These are phyloP conservation scores for Hemileia vastatrix DNA, from an alignment of 1,284 basidiomycete species.

Conservation along the genomic window DNA sequence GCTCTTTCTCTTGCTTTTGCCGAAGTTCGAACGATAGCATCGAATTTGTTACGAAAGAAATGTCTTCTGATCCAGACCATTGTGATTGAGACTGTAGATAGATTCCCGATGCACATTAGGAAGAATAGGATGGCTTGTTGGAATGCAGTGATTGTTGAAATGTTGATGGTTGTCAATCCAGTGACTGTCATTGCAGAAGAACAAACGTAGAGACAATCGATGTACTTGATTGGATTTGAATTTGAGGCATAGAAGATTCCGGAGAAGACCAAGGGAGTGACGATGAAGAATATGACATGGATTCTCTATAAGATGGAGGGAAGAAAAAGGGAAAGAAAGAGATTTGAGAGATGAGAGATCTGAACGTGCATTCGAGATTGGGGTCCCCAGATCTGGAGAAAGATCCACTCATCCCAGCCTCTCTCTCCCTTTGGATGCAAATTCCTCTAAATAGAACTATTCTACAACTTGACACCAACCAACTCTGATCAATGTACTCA, in stretches of 20 bases:
- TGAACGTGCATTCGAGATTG: too few relatives aligned
- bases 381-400: too few relatives aligned
- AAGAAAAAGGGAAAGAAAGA: too few relatives aligned
- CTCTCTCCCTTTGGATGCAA: too few relatives aligned
- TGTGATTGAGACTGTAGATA: conserved; percentile 38
- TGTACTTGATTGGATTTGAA: conserved; percentile 30
- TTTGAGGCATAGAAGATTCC: conserved; percentile 2
- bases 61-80: conserved; percentile 41
- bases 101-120: conserved; percentile 42
- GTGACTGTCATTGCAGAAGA: conserved; percentile 44
- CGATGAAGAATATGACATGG: conserved; percentile 15
- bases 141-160: conserved; percentile 35
- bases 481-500: too few relatives aligned
- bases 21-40: conserved; percentile 21
- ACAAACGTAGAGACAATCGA: conserved; percentile 41
- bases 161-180: conserved; percentile 37
- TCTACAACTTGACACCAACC: too few relatives aligned
- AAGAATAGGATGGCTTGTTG: conserved; percentile 43
- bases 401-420: too few relatives aligned
- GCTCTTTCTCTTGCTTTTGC: too few relatives aligned
- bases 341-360: too few relatives aligned
- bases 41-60: too few relatives aligned
- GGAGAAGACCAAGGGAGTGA: conserved; percentile 15
- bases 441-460: too few relatives aligned
- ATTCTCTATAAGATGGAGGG: conserved; percentile 16